Conservation (phyloP, 192 early-diverging fungal genomes). For the Dimargaris cristalligena region DNA sequence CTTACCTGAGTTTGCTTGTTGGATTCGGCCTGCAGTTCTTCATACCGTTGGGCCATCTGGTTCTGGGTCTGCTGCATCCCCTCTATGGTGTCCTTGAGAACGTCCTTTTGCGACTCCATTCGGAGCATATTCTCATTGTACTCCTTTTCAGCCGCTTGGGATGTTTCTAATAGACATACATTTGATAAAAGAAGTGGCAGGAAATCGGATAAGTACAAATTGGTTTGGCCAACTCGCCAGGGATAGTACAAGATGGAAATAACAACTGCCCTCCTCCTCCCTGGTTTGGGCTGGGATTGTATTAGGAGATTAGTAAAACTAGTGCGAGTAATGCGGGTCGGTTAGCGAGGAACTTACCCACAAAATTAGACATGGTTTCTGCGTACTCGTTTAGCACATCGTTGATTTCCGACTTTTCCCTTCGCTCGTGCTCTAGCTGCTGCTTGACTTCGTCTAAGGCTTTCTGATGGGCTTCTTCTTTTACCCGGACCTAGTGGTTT, state of each 20-base stretch:
- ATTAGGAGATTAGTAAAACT: too few species aligned
- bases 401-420: conserved; percentile 8
- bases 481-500: too few species aligned
- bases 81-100: not conserved
- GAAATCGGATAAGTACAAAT: too few species aligned
- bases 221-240: too few species aligned
- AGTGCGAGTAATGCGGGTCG: too few species aligned
- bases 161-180: too few species aligned
- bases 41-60: not conserved
- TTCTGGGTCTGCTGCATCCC: not conserved
- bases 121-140: not conserved
- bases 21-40: not conserved
- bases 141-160: conserved; percentile 12
- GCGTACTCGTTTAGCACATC: conserved; percentile 1
- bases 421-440: not conserved
- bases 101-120: not conserved
- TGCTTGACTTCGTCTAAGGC: not conserved
- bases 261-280: too few species aligned
- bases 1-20: not conserved
- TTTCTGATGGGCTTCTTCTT: not conserved
- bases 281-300: too few species aligned
- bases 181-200: too few species aligned
- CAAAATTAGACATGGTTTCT: too few species aligned
- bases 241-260: too few species aligned
- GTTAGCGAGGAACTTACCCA: too few species aligned